Percentiles rank a stretch among this genome's conserved stretches.
Evolutionary conservation across 1,139 yeast genomes (phyloP).

Genomic region (Geotrichum candidum): DNA sequence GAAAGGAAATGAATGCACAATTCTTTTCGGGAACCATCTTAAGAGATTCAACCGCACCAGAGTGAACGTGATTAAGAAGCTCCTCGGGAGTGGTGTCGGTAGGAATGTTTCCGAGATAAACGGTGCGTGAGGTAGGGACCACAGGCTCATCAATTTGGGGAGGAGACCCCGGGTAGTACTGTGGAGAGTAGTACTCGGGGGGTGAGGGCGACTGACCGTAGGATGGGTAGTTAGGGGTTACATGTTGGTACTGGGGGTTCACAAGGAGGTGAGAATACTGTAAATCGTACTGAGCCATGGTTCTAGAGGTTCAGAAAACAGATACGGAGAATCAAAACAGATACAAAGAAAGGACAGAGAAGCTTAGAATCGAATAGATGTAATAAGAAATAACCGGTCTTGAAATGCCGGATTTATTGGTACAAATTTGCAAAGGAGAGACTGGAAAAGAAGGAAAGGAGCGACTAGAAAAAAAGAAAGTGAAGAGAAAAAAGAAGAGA

Average conservation of each 20-base stretch:
- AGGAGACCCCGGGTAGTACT: slow-evolving; percentile 22
- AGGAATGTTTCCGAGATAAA: slow-evolving; percentile 86
- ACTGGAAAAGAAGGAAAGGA: slow-evolving; percentile 8
- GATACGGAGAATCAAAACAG: not conserved
- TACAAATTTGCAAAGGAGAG: not conserved
- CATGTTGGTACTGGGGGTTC: slow-evolving; percentile 59
- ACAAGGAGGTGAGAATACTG: slow-evolving; percentile 55
- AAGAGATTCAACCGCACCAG: slow-evolving; percentile 80
- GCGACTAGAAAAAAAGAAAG: not conserved
- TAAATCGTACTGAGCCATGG: slow-evolving; percentile 34
- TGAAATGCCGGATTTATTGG: not conserved
- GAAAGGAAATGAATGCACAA: slow-evolving; percentile 43
- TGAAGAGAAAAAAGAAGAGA: not conserved
- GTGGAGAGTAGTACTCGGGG: slow-evolving; percentile 22
- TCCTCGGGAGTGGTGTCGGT: slow-evolving; percentile 75
- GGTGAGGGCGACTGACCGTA: slow-evolving; percentile 31
- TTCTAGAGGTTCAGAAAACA: not conserved
- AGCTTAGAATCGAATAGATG: not conserved
- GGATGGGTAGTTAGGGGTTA: slow-evolving; percentile 32
- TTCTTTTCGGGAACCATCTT: slow-evolving; percentile 47
- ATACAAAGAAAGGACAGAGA: not conserved
- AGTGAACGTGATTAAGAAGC: slow-evolving; percentile 79
- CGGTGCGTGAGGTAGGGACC: slow-evolving; percentile 50
- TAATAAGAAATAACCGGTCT: not conserved
- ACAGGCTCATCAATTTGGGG: slow-evolving; percentile 18